Percentiles rank a stretch among this genome's conserved stretches.
These are phyloP conservation scores for Cystofilobasidium macerans DNA, from an alignment of 768 basidiomycete genomes.

Conservation along the genomic window DNA sequence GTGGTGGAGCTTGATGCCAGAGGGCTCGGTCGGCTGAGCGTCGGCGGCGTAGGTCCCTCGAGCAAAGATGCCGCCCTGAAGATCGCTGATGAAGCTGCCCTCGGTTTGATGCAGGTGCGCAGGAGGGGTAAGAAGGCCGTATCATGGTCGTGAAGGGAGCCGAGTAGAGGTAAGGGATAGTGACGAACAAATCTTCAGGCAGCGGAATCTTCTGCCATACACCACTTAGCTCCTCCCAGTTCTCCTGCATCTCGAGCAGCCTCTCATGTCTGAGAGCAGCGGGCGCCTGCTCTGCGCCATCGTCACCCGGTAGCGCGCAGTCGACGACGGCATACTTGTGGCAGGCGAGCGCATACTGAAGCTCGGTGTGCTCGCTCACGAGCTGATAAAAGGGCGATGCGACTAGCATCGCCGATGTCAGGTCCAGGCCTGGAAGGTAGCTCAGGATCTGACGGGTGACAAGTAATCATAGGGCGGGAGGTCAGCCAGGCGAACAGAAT, in stretches of 20 bases:
- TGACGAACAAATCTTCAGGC: not conserved
- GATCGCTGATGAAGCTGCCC: conserved; percentile 3
- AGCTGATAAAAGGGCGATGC: not conserved
- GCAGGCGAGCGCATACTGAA: not conserved
- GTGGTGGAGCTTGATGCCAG: not conserved
- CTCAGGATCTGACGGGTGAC: not conserved
- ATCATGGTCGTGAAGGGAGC: no score
- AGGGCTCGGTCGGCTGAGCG: not conserved
- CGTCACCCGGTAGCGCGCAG: not conserved
- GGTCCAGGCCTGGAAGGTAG: not conserved
- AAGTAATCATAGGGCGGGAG: not conserved
- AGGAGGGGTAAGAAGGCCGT: no score
- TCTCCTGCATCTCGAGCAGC: not conserved
- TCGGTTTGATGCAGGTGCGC: no score
- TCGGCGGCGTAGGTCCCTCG: not conserved
- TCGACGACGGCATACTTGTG: not conserved
- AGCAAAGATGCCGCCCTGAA: conserved; percentile 1
- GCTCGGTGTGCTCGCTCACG: not conserved
- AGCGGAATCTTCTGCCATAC: not conserved
- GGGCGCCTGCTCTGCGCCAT: not conserved
- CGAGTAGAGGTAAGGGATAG: not conserved
- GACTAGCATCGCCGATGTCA: not conserved
- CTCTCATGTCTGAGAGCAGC: not conserved
- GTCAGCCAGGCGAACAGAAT: not conserved
- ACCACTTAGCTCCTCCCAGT: not conserved